These are phyloP conservation scores for Massarina eburnea DNA, from an alignment of 2,329 filamentous ascomycete genomes.

Conservation along the genomic window DNA sequence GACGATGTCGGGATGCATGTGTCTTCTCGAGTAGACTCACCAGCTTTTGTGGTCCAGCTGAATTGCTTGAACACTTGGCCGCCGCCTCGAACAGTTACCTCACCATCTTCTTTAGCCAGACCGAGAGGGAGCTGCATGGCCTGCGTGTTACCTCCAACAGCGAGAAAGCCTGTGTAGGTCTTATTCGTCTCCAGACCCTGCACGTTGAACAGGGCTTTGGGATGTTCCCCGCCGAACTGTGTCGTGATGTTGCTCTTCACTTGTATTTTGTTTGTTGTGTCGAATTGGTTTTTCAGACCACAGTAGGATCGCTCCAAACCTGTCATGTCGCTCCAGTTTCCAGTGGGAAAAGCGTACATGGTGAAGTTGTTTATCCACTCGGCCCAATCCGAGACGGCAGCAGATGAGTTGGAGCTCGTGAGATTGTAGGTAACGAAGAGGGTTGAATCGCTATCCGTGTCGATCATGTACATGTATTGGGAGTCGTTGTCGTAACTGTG, in stretches of 20 bases:
- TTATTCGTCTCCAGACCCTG: constrained; percentile 71
- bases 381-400: constrained; percentile 57
- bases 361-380: constrained; percentile 64
- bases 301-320: constrained; percentile 83
- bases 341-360: constrained; percentile 73
- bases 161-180: constrained; percentile 72
- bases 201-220: constrained; percentile 88
- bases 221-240: constrained; percentile 60
- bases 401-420: constrained; percentile 53
- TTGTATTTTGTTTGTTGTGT: constrained; percentile 58
- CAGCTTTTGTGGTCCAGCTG: constrained; percentile 75
- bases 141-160: constrained; percentile 59
- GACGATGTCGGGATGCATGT: too few species aligned
- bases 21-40: constrained; percentile 51
- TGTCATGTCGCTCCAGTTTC: constrained; percentile 55
- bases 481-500: constrained; percentile 63
- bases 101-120: constrained; percentile 2
- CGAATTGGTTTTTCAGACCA: constrained; percentile 68
- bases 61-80: constrained; percentile 72
- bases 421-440: constrained; percentile 78
- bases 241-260: constrained; percentile 68
- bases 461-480: constrained; percentile 73
- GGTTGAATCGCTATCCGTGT: constrained; percentile 78
- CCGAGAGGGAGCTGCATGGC: constrained; percentile 46
- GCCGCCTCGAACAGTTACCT: constrained; percentile 64